Base-by-base conservation (phyloP, 148 eudicot species). In the Talinum fruticosum region DNA sequence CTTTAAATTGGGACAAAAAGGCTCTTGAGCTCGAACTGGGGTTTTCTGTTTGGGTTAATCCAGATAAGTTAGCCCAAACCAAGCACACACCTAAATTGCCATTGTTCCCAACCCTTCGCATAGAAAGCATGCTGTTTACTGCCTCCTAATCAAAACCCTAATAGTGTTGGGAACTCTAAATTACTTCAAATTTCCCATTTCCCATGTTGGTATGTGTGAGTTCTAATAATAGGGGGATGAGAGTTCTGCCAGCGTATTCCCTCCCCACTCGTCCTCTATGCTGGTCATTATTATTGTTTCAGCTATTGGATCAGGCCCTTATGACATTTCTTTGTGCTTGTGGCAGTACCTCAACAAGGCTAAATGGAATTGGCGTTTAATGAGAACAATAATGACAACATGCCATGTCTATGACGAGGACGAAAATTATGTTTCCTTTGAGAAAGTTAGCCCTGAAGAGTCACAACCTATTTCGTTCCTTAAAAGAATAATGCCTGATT, bases 281-380 rank as follows among this genome's bases (percentile, higher is more conserved):
- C 5, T 54, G 24, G 8, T 54, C 8, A 2, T 54, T 23, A 6
- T 54, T 54, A 54, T 54, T 54, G 4, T 54, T 54, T 54, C 4
- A 19, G 62, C 26, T 54, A n/a, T 54, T 23, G 28, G 26, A 54
- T 23, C 23, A 54, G 69, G 30, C 64, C 5, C 28, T 70, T 0
- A 49, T 38, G 69, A 66, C 36, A 66, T 66, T 32, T 66, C 8
- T 32, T 7, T 66, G 23, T 77, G 78, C 66, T 34, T 78, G 38
- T 49, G 64, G 82, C 89, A 90, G 98, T 88, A 92, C 81, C 79
- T 95, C 81, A 95, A 95, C 66, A 93, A 90, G 85, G 98, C 97
- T n/a, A 79, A 86, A 72, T 95, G 98, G 98, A 95, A 95, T 70
- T 95, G 97, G 98, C 92, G 97, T 13, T 72, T 92, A 32, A 95